A percentile compares a stretch with the other conserved stretches of the same genome.
These are phyloP conservation scores for Cucurbita argyrosperma DNA, from an alignment of 306 rosid genomes.

Conservation along the genomic window DNA sequence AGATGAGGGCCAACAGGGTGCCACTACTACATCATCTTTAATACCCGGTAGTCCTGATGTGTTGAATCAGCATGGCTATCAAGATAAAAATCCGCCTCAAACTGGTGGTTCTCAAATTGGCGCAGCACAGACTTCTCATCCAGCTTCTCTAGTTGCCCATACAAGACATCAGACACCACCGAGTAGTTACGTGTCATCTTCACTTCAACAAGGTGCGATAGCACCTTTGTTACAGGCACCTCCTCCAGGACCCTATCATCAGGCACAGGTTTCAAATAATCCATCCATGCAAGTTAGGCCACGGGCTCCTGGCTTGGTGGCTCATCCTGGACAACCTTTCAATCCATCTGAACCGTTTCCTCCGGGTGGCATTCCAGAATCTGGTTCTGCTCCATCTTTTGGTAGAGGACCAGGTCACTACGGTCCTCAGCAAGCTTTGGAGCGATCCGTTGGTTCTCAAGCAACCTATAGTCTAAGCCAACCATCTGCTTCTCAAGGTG, in stretches of 20 bases:
- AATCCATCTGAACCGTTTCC: constrained; percentile 17
- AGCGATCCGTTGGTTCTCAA: constrained; percentile 21
- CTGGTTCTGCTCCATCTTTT: constrained; percentile 19
- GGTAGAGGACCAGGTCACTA: constrained; percentile 20
- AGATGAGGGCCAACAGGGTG: constrained; percentile 21
- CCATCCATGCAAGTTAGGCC: constrained; percentile 30
- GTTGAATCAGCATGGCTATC: constrained; percentile 6
- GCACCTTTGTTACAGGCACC: constrained; percentile 21
- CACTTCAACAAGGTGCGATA: constrained; percentile 28
- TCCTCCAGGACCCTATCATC: constrained; percentile 36
- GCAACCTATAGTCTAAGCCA: constrained; percentile 43
- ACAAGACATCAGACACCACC: constrained; percentile 22
- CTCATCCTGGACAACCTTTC: constrained; percentile 19
- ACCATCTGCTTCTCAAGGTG: constrained; percentile 33
- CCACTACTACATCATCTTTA: constrained; percentile 25
- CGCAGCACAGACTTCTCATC: constrained; percentile 24
- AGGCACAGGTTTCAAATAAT: constrained; percentile 22
- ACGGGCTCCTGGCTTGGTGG: constrained; percentile 28
- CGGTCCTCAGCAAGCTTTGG: constrained; percentile 30
- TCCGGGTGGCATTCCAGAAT: constrained; percentile 13
- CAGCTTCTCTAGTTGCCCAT: constrained; percentile 20
- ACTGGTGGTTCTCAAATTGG: constrained; percentile 11
- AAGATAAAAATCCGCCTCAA: neutral
- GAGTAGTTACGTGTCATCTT: constrained; percentile 20
- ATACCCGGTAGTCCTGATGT: neutral